Percentiles rank a stretch among this genome's conserved stretches.
Evolutionary conservation across 805 yeast species (phyloP).

Genomic region (Middelhovenomyces tepae): DNA sequence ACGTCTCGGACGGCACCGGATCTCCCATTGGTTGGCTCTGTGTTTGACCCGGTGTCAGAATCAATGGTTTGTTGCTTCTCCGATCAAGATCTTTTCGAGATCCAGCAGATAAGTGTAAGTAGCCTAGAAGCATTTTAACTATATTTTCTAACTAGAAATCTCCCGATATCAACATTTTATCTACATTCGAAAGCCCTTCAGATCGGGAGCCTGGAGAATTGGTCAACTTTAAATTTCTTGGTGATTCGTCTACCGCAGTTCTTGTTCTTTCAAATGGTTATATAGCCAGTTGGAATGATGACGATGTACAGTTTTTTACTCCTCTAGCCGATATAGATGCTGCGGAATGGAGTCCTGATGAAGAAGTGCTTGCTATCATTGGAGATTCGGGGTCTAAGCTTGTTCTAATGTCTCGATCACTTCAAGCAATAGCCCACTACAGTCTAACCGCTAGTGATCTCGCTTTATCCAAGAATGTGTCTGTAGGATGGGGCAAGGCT

Average conservation of each 20-base stretch:
- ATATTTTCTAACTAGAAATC: conserved; percentile 34
- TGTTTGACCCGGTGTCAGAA: conserved; percentile 70
- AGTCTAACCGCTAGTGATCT: conserved; percentile 54
- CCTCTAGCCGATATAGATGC: too few species aligned
- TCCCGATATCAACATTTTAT: conserved; percentile 51
- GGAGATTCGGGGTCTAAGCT: conserved; percentile 47
- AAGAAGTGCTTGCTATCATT: conserved; percentile 67
- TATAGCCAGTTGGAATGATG: too few species aligned
- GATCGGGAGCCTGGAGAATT: too few species aligned
- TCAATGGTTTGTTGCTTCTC: conserved; percentile 59
- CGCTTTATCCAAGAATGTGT: conserved; percentile 67
- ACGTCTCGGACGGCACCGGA: conserved; percentile 58
- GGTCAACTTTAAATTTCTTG: conserved; percentile 60
- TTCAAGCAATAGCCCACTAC: conserved; percentile 71
- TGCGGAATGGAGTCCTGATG: conserved; percentile 86
- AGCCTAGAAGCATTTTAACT: too few species aligned
- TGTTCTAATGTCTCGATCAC: conserved; percentile 59
- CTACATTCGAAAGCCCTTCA: too few species aligned
- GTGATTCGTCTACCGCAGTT: conserved; percentile 54
- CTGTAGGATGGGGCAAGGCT: conserved; percentile 97
- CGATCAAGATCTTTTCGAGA: conserved; percentile 51
- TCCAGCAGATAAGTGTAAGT: conserved; percentile 51
- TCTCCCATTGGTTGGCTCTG: conserved; percentile 36
- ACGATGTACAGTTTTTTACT: too few species aligned
- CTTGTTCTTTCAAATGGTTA: conserved; percentile 72